These are phyloP conservation scores for Elymus sibiricus DNA, from an alignment of 176 grass and related monocot species.

Conservation along the genomic window DNA sequence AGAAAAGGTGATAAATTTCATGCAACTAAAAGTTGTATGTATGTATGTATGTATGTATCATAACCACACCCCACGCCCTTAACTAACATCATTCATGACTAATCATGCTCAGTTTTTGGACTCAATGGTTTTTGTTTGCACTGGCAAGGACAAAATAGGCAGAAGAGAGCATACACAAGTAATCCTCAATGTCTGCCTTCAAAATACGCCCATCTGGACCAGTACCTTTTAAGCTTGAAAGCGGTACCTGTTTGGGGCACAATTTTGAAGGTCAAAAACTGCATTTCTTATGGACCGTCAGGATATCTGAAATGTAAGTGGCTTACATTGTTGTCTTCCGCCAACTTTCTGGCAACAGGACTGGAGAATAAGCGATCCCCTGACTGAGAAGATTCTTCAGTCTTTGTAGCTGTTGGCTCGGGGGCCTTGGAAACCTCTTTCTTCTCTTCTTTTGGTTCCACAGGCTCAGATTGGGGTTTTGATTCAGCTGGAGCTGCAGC, in stretches of 20 bases:
- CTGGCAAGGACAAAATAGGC: not conserved
- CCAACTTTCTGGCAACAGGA: slow-evolving; percentile 67
- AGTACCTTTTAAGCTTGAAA: slow-evolving; percentile 68
- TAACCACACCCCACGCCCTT: not conserved
- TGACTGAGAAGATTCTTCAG: slow-evolving; percentile 36
- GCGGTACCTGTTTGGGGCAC: slow-evolving; percentile 36
- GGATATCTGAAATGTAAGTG: not conserved
- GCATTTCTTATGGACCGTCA: not conserved
- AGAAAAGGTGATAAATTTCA: not conserved
- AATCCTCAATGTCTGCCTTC: slow-evolving; percentile 74
- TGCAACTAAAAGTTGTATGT: not conserved
- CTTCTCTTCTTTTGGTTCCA: slow-evolving; percentile 35
- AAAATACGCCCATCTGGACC: slow-evolving; percentile 66
- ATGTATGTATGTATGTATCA: not conserved
- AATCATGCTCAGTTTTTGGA: not conserved
- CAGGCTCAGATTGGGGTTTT: slow-evolving; percentile 20
- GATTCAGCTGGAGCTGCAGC: slow-evolving; percentile 34
- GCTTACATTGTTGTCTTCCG: slow-evolving; percentile 63
- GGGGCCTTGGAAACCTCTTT: slow-evolving; percentile 13
- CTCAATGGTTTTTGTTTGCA: not conserved
- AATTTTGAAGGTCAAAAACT: not conserved
- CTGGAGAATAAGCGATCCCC: slow-evolving; percentile 59
- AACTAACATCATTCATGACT: not conserved
- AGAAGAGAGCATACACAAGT: slow-evolving; percentile 47
- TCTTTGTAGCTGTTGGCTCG: slow-evolving; percentile 41